These are phyloP conservation scores for Rhizomucor miehei DNA, from an alignment of 371 early-diverging fungal genomes.

Conservation along the genomic window DNA sequence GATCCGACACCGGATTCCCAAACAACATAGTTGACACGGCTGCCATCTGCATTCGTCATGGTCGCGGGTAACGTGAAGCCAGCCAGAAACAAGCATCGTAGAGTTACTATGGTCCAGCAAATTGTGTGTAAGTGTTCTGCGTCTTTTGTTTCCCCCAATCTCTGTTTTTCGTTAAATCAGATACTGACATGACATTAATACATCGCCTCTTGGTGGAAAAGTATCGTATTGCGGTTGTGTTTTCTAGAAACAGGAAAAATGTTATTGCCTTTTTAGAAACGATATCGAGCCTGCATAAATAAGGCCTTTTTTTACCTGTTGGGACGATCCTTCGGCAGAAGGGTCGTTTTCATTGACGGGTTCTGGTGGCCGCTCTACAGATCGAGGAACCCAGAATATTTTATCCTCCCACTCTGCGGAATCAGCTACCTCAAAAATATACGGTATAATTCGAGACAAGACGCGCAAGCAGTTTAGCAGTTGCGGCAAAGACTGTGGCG, in stretches of 20 bases:
- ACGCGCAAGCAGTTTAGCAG: constrained; percentile 82
- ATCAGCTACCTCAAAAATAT: constrained; percentile 70
- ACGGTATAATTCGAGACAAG: constrained; percentile 80
- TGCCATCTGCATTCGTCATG: constrained; percentile 34
- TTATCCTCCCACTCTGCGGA: constrained; percentile 57
- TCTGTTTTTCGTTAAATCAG: no score
- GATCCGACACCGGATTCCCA: constrained; percentile 83
- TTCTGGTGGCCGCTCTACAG: constrained; percentile 21
- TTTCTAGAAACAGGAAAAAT: constrained; percentile 7
- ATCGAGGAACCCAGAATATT: constrained; percentile 67
- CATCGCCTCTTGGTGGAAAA: constrained; percentile 31
- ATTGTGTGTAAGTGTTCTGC: neutral
- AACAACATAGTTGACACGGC: constrained; percentile 67
- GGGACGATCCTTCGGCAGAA: neutral
- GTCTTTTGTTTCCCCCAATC: neutral
- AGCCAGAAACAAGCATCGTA: constrained; percentile 62
- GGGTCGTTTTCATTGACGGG: neutral
- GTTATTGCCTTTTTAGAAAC: no score
- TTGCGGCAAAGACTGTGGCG: constrained; percentile 51
- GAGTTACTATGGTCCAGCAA: constrained; percentile 20
- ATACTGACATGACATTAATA: constrained; percentile 28
- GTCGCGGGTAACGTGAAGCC: constrained; percentile 78
- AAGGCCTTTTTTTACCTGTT: no score
- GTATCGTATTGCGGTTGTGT: constrained; percentile 29
- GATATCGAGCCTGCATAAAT: no score